phyloP scores from a whole-genome alignment of 192 early-diverging fungal species.

The Coemansia sp. region DNA sequence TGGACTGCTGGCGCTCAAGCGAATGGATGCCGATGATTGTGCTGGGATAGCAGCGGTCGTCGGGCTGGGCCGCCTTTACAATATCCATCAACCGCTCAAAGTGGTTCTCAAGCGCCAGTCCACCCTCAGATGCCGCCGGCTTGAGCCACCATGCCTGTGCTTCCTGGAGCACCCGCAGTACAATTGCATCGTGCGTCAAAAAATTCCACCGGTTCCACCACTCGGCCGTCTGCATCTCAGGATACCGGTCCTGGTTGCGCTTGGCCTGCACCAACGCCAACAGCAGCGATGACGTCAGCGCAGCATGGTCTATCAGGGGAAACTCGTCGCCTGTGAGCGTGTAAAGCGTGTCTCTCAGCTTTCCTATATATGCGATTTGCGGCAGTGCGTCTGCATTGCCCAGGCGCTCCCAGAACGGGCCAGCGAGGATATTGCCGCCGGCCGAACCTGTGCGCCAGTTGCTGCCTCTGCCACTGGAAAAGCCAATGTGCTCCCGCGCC shows the following conservation, averaged over 20 bases:
- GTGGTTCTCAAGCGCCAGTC: slow-evolving; percentile 20
- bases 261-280: slow-evolving; percentile 39
- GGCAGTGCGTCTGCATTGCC: slow-evolving; percentile 16
- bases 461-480: slow-evolving; percentile 1
- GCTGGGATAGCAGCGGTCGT: slow-evolving; percentile 23
- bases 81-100: slow-evolving; percentile 32
- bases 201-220: slow-evolving; percentile 55
- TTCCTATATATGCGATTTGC: slow-evolving; percentile 64
- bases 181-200: slow-evolving; percentile 38
- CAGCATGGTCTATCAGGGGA: slow-evolving; percentile 56
- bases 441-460: slow-evolving; percentile 46
- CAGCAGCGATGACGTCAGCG: slow-evolving; percentile 48
- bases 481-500: slow-evolving; percentile 10
- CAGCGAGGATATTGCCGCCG: slow-evolving; percentile 40
- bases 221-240: slow-evolving; percentile 34
- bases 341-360: slow-evolving; percentile 66
- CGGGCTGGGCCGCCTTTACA: slow-evolving; percentile 12
- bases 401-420: slow-evolving; percentile 46
- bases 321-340: slow-evolving; percentile 67
- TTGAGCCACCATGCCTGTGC: slow-evolving; percentile 45
- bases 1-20: slow-evolving; percentile 10
- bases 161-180: slow-evolving; percentile 46
- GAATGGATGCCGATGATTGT: slow-evolving; percentile 39
- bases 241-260: slow-evolving; percentile 41
- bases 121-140: slow-evolving; percentile 8